These are phyloP conservation scores for Plasmodium ovale DNA, from an alignment of 169 alveolate species.

Conservation along the genomic window DNA sequence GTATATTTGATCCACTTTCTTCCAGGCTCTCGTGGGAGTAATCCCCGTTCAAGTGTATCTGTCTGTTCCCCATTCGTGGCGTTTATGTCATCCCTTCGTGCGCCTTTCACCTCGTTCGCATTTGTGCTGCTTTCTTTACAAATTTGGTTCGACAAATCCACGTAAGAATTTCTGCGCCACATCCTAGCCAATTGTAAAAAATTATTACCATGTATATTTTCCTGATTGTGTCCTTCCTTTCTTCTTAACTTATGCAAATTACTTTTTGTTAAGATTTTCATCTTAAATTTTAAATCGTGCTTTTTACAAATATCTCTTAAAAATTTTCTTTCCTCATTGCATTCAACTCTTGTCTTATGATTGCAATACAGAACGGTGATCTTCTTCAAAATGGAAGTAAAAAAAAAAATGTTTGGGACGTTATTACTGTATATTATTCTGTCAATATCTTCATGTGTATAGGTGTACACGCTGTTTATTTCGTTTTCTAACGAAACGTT, in stretches of 20 bases:
- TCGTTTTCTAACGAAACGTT: neutral
- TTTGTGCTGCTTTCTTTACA: neutral
- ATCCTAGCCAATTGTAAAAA: slow-evolving; percentile 34
- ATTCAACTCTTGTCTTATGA: slow-evolving; percentile 45
- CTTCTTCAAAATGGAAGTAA: slow-evolving; percentile 18
- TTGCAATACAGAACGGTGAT: slow-evolving; percentile 47
- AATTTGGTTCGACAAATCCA: slow-evolving; percentile 1
- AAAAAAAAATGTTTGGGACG: neutral
- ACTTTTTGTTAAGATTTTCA: slow-evolving; percentile 11
- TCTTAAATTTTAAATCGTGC: slow-evolving; percentile 9
- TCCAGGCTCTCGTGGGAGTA: neutral
- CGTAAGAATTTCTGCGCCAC: slow-evolving; percentile 49
- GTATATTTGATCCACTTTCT: neutral
- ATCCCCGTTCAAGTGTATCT: no score
- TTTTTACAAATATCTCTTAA: slow-evolving; percentile 31
- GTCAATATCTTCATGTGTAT: slow-evolving; percentile 27
- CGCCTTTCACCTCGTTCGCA: neutral
- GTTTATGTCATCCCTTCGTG: neutral
- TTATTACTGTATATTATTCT: neutral
- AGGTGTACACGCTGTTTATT: slow-evolving; percentile 26
- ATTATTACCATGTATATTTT: neutral
- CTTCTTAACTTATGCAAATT: neutral
- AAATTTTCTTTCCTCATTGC: slow-evolving; percentile 29
- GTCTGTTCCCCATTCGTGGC: no score
- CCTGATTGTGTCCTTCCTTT: neutral